These are phyloP conservation scores for Trifolium repens DNA, from an alignment of 306 rosid genomes.

Conservation along the genomic window DNA sequence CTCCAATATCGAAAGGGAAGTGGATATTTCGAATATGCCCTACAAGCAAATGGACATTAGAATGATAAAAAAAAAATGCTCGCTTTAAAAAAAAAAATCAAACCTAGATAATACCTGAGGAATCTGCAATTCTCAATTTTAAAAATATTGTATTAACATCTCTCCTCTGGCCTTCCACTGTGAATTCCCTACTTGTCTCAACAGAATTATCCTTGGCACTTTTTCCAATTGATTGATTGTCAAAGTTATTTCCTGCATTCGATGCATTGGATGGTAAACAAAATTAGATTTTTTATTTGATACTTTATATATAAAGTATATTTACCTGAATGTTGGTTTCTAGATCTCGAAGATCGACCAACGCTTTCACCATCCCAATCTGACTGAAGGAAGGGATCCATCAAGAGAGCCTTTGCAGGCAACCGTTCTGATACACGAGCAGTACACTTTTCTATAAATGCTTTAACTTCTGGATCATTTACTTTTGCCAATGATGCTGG, in stretches of 20 bases:
- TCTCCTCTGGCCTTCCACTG: slow-evolving; percentile 84
- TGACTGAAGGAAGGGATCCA: slow-evolving; percentile 81
- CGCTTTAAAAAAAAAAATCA: neutral
- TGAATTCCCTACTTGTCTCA: slow-evolving; percentile 69
- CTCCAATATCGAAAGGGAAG: slow-evolving; percentile 88
- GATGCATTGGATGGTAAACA: slow-evolving; percentile 43
- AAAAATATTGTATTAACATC: slow-evolving; percentile 78
- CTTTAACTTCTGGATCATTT: slow-evolving; percentile 63
- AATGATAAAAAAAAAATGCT: slow-evolving; percentile 19
- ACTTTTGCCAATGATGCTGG: slow-evolving; percentile 93
- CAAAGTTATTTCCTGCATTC: slow-evolving; percentile 53
- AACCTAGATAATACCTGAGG: slow-evolving; percentile 60
- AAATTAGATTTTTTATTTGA: slow-evolving; percentile 28
- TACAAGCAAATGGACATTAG: slow-evolving; percentile 42
- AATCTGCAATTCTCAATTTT: slow-evolving; percentile 80
- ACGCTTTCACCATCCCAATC: slow-evolving; percentile 60
- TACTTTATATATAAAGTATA: slow-evolving; percentile 22
- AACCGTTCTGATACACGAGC: slow-evolving; percentile 77
- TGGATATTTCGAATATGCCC: slow-evolving; percentile 89
- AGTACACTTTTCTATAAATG: slow-evolving; percentile 87
- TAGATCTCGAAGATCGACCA: slow-evolving; percentile 50
- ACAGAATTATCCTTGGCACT: slow-evolving; percentile 43
- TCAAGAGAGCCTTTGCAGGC: slow-evolving; percentile 82
- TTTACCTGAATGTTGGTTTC: slow-evolving; percentile 52
- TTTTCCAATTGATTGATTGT: slow-evolving; percentile 42